Base-by-base conservation (phyloP, 176 grass and related monocot genomes). In the Oryza glumipatula region DNA sequence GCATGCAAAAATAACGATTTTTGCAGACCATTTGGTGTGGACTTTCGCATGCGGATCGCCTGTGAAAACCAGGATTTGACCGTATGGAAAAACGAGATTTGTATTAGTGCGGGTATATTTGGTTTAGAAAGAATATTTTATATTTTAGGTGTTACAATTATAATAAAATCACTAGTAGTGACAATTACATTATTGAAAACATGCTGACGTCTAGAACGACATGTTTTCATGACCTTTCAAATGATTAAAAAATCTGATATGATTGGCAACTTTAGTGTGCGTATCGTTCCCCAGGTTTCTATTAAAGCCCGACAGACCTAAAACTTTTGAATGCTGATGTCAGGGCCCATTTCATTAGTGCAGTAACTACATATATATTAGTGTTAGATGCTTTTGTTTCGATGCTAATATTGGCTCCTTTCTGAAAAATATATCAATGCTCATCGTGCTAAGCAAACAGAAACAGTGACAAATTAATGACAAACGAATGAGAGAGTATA, bases 251-350 rank as follows among this genome's bases (percentile, higher is more conserved):
- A 68, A 3, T 58, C 9, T 70, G 14, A 16, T 70, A 70, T 60
- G 47, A 78, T 70, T 85, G 83, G 49, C 22, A 47, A 70, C 22
- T 32, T 32, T 69, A 45, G 14, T 35, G 17, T 21, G 33, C 3
- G 41, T 52, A 33, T 32, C 65, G n/a, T 77, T 77, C 28, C n/a
- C 43, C 58, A 22, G 68, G 23, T 30, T 69, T n/a, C 23, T 56
- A 84, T 43, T 14, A 85, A 85, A 45, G n/a, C n/a, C 76, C 3
- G n/a, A 32, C 16, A 70, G 61, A 63, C 48, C 74, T 61, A 61
- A 85, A 60, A 39, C 49, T 76, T 58, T 76, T 60, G 19, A 17
- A 60, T 7, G 19, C 65, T 85, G 73, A 78, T 45, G 66, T 28
- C 74, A 77, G 7, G 11, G 35, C 69, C 65, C 35, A 77, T 58